phyloP scores from a whole-genome alignment of 1,284 basidiomycete genomes.

The Thelephora terrestris region DNA sequence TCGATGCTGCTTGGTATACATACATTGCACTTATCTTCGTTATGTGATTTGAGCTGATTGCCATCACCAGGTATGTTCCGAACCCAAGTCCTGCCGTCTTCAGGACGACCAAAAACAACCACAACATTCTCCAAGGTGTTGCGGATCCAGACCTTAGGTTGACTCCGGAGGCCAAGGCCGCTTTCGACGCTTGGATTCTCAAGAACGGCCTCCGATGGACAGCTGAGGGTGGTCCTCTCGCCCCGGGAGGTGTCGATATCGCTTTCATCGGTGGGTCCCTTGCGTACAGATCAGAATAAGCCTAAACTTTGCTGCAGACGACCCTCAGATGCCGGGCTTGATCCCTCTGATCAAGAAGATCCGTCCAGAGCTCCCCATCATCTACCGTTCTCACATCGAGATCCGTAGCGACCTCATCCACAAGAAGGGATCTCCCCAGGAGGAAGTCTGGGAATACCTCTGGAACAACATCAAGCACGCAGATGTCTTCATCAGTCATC shows the following conservation, averaged over 20 bases:
- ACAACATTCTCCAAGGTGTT: slow-evolving; percentile 83
- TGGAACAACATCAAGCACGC: slow-evolving; percentile 82
- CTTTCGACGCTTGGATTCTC: slow-evolving; percentile 81
- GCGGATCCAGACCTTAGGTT: slow-evolving; percentile 65
- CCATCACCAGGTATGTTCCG: slow-evolving; percentile 62
- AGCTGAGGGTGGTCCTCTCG: slow-evolving; percentile 68
- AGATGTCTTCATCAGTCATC: slow-evolving; percentile 83
- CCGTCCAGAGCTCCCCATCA: slow-evolving; percentile 71
- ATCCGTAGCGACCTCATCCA: slow-evolving; percentile 74
- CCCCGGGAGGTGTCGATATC: slow-evolving; percentile 70
- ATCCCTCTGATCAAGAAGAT: slow-evolving; percentile 80
- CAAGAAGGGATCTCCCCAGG: slow-evolving; percentile 66
- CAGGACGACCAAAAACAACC: slow-evolving; percentile 88
- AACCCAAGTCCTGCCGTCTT: slow-evolving; percentile 81
- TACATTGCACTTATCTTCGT: slow-evolving; percentile 14
- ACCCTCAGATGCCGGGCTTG: slow-evolving; percentile 79
- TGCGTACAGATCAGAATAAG: background rate
- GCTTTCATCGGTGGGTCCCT: slow-evolving; percentile 63
- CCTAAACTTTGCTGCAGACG: slow-evolving; percentile 35
- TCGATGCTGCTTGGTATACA: slow-evolving; percentile 74
- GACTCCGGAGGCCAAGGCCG: slow-evolving; percentile 62
- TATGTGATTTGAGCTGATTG: slow-evolving; percentile 5
- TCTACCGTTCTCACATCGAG: slow-evolving; percentile 88
- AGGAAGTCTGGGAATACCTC: slow-evolving; percentile 83
- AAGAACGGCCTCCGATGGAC: slow-evolving; percentile 78